phyloP scores from a whole-genome alignment of 2,329 filamentous ascomycete genomes.

The Beauveria australis region DNA sequence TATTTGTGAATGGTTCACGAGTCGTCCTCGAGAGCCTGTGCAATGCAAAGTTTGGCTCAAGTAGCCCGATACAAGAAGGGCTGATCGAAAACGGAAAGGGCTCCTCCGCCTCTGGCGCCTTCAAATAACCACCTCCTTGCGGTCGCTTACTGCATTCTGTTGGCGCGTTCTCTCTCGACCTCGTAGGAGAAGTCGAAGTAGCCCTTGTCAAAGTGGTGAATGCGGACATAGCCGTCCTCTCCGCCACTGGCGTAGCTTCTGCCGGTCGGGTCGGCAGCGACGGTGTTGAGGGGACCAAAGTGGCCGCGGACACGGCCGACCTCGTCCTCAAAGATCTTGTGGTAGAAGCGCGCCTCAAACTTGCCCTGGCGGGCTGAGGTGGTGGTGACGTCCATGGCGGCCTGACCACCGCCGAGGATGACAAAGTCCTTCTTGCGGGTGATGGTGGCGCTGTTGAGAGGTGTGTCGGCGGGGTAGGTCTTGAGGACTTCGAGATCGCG shows the following conservation, averaged over 20 bases:
- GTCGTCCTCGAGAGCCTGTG: background rate
- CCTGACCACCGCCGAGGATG: conserved; percentile 95
- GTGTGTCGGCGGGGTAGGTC: conserved; percentile 85
- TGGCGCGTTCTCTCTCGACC: conserved; percentile 76
- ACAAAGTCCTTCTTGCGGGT: conserved; percentile 96
- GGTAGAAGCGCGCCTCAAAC: conserved; percentile 98
- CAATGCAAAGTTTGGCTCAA: background rate
- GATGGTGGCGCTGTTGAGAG: conserved; percentile 90
- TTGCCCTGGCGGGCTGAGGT: conserved; percentile 93
- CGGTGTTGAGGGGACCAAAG: conserved; percentile 94
- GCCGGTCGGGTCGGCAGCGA: conserved; percentile 85
- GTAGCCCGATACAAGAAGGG: background rate
- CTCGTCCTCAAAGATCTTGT: conserved; percentile 99
- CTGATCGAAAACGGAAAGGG: background rate
- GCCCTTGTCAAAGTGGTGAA: conserved; percentile 96
- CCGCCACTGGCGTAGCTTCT: conserved; percentile 90
- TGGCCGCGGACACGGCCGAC: conserved; percentile 94
- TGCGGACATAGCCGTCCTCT: conserved; percentile 96
- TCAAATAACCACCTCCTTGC: background rate
- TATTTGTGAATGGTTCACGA: background rate
- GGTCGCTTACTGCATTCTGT: conserved; percentile 30
- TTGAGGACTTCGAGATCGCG: conserved; percentile 87
- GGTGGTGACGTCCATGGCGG: conserved; percentile 96
- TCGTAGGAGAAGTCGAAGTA: conserved; percentile 99
- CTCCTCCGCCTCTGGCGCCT: background rate